Evolutionary conservation across 2,329 filamentous ascomycete genomes (phyloP).

Genomic region (Aspergillus sp.): DNA sequence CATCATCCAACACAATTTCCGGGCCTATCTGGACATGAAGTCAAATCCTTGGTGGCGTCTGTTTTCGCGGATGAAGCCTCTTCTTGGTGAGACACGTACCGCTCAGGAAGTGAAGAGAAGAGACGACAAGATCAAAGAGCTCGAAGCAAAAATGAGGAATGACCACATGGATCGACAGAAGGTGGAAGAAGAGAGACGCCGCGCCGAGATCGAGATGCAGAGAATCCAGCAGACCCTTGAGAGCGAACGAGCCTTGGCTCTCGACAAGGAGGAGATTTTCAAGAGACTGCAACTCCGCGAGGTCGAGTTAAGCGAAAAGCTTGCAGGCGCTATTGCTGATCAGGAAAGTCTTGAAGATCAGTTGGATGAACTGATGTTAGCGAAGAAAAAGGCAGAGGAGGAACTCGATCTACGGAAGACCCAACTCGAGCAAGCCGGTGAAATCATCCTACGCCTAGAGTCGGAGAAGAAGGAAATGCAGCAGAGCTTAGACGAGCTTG

Average conservation of each 20-base stretch:
- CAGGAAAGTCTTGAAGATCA: conserved; percentile 94
- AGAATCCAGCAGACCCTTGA: conserved; percentile 92
- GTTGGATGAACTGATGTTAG: conserved; percentile 82
- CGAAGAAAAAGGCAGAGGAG: conserved; percentile 86
- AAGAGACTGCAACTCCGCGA: conserved; percentile 93
- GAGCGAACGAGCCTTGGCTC: conserved; percentile 89
- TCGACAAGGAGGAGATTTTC: conserved; percentile 99
- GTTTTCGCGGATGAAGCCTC: conserved; percentile 90
- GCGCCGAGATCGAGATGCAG: conserved; percentile 83
- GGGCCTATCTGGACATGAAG: conserved; percentile 85
- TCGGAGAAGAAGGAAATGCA: conserved; percentile 79
- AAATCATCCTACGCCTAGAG: conserved; percentile 83
- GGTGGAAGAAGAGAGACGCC: conserved; percentile 87
- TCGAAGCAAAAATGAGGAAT: conserved; percentile 80
- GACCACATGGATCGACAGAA: conserved; percentile 76
- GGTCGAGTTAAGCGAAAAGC: conserved; percentile 87
- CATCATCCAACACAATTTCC: conserved; percentile 94
- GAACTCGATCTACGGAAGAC: conserved; percentile 77
- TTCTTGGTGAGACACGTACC: conserved; percentile 88
- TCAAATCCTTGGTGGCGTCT: conserved; percentile 98
- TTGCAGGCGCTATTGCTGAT: conserved; percentile 88
- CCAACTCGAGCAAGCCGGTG: conserved; percentile 89
- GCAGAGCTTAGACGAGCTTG: conserved; percentile 69
- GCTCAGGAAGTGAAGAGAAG: conserved; percentile 92
- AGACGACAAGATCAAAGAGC: conserved; percentile 87